These are phyloP conservation scores for Fraxinus floribunda DNA, from an alignment of 305 asterid genomes.

Conservation along the genomic window DNA sequence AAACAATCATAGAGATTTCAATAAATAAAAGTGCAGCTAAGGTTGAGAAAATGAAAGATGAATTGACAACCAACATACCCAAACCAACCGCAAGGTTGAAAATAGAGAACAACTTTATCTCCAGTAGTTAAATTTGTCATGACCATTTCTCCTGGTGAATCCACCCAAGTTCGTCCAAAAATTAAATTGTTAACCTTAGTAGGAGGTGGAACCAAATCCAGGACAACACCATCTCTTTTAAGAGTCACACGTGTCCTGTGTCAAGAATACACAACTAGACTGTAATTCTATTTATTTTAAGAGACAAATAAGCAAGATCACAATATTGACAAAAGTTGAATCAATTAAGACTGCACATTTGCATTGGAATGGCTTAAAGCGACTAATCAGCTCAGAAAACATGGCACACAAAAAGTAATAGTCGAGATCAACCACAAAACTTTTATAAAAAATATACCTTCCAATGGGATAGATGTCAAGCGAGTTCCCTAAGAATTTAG, in stretches of 20 bases:
- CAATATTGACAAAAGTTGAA: not conserved
- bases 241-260: slow-evolving; percentile 58
- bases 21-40: not conserved
- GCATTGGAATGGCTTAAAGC: not conserved
- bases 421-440: not conserved
- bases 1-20: not conserved
- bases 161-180: slow-evolving; percentile 68
- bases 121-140: slow-evolving; percentile 63
- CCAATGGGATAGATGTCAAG: slow-evolving; percentile 62
- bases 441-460: slow-evolving; percentile 21
- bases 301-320: not conserved
- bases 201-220: slow-evolving; percentile 68
- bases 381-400: not conserved
- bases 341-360: not conserved
- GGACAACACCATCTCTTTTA: slow-evolving; percentile 51
- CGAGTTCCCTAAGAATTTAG: slow-evolving; percentile 62
- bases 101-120: slow-evolving; percentile 57
- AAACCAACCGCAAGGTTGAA: slow-evolving; percentile 77
- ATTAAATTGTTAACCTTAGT: slow-evolving; percentile 63
- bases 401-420: not conserved
- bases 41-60: not conserved
- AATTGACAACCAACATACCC: slow-evolving; percentile 40
- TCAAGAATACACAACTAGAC: not conserved
- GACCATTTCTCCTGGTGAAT: slow-evolving; percentile 69
- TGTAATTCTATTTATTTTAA: not conserved